Percentiles rank a stretch among this genome's conserved stretches.
These are phyloP conservation scores for Pleurotus tuoliensis DNA, from an alignment of 768 basidiomycete genomes.

Conservation along the genomic window DNA sequence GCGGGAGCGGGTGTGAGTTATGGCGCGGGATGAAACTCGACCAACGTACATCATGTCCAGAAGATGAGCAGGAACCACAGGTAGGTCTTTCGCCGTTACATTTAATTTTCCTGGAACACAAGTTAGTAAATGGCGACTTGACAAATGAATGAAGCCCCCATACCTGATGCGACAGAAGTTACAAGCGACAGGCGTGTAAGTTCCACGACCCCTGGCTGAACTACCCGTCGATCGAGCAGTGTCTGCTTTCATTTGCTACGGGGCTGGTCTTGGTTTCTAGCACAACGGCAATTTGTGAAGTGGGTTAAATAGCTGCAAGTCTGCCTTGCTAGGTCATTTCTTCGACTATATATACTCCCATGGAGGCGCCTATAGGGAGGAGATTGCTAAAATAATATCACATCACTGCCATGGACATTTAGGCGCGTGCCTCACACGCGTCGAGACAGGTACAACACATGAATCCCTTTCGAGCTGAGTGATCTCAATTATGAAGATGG, in stretches of 20 bases:
- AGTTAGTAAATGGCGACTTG: not conserved
- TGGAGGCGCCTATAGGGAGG: not conserved
- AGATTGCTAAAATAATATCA: not conserved
- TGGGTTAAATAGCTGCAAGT: no score
- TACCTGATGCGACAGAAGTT: slow-evolving; percentile 38
- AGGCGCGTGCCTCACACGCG: not conserved
- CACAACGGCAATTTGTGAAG: no score
- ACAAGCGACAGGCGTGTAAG: slow-evolving; percentile 34
- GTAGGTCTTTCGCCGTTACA: slow-evolving; percentile 43
- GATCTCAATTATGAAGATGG: not conserved
- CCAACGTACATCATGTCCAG: slow-evolving; percentile 34
- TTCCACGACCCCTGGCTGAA: slow-evolving; percentile 29
- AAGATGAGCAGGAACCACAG: slow-evolving; percentile 34
- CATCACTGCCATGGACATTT: not conserved
- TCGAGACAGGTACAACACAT: slow-evolving; percentile 1
- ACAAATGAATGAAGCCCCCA: slow-evolving; percentile 9
- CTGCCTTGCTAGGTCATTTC: no score
- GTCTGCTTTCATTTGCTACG: slow-evolving; percentile 18
- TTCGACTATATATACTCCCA: not conserved
- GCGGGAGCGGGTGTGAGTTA: not conserved
- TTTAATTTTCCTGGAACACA: slow-evolving; percentile 35
- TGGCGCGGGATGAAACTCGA: no score
- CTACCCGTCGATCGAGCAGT: slow-evolving; percentile 16
- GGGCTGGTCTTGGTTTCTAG: no score
- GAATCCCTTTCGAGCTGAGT: no score